Percentiles rank a stretch among this genome's conserved stretches.
These are phyloP conservation scores for Pythium brachiatum DNA, from an alignment of 352 stramenopile genomes.

Conservation along the genomic window DNA sequence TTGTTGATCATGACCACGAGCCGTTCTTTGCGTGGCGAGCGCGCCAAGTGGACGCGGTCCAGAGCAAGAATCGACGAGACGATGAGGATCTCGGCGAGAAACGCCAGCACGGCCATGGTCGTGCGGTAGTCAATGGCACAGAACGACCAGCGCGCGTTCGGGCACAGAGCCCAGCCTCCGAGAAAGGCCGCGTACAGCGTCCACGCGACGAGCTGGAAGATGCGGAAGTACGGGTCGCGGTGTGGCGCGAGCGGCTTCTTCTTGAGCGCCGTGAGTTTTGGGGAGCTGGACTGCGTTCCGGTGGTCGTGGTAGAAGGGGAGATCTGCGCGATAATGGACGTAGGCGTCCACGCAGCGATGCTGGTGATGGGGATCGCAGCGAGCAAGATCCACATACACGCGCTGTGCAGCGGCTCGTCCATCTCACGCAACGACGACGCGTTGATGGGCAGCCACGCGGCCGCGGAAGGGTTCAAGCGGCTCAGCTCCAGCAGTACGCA, in stretches of 20 bases:
- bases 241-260: conserved; percentile 14
- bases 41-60: conserved; percentile 41
- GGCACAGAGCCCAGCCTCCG: conserved; percentile 38
- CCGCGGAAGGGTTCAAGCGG: conserved; percentile 31
- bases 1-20: conserved; percentile 79
- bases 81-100: conserved; percentile 74
- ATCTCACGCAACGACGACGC: conserved; percentile 25
- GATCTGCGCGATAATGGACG: conserved; percentile 39
- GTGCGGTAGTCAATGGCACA: conserved; percentile 49
- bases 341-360: conserved; percentile 49
- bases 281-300: conserved; percentile 13
- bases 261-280: not conserved
- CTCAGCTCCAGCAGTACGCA: conserved; percentile 55
- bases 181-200: conserved; percentile 56
- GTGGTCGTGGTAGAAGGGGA: conserved; percentile 26
- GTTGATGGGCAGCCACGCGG: conserved; percentile 30
- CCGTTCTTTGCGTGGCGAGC: conserved; percentile 36
- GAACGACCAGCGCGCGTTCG: conserved; percentile 29
- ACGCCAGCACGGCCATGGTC: conserved; percentile 52
- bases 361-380: conserved; percentile 56
- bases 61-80: conserved; percentile 76
- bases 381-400: conserved; percentile 44
- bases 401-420: conserved; percentile 35
- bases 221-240: conserved; percentile 57
- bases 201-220: conserved; percentile 69